These are phyloP conservation scores for Trichoderma brevicompactum DNA, from an alignment of 2,329 filamentous ascomycete genomes.

Conservation along the genomic window DNA sequence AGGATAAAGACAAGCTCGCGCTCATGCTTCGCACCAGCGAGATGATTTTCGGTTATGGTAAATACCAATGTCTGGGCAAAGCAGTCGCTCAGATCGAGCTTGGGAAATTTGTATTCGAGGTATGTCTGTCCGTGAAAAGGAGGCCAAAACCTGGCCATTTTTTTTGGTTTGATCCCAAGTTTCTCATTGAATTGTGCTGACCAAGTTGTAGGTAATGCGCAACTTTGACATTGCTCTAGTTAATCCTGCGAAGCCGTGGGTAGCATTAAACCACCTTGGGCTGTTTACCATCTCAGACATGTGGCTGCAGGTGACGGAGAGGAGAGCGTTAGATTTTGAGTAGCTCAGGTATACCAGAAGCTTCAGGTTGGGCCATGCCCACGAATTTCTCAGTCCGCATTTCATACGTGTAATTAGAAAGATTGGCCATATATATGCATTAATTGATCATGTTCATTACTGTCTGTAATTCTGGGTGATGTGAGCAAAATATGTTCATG, in stretches of 20 bases:
- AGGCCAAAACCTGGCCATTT: neutral
- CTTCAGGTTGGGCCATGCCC: neutral
- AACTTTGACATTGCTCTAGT: conserved; percentile 39
- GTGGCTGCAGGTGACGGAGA: conserved; percentile 41
- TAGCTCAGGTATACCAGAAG: neutral
- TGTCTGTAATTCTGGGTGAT: neutral
- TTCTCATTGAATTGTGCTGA: neutral
- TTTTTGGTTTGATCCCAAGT: too few species aligned
- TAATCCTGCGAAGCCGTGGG: conserved; percentile 38
- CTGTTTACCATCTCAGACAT: conserved; percentile 41
- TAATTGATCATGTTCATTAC: neutral
- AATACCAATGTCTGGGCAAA: conserved; percentile 46
- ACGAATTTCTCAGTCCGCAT: neutral
- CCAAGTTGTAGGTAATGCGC: conserved; percentile 35
- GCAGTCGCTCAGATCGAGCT: conserved; percentile 46
- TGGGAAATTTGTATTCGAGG: conserved; percentile 48
- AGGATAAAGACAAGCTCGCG: conserved; percentile 36
- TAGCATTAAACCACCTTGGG: conserved; percentile 36
- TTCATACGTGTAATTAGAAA: neutral
- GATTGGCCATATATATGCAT: neutral
- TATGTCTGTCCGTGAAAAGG: conserved; percentile 33
- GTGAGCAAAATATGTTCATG: neutral
- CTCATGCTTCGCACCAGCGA: conserved; percentile 43
- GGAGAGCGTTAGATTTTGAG: neutral
- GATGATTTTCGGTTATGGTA: conserved; percentile 46